Evolutionary conservation across 2,329 filamentous ascomycete genomes (phyloP), one percentile per base, ranked within the genome.

Genomic region (Aspergillus sp.): DNA sequence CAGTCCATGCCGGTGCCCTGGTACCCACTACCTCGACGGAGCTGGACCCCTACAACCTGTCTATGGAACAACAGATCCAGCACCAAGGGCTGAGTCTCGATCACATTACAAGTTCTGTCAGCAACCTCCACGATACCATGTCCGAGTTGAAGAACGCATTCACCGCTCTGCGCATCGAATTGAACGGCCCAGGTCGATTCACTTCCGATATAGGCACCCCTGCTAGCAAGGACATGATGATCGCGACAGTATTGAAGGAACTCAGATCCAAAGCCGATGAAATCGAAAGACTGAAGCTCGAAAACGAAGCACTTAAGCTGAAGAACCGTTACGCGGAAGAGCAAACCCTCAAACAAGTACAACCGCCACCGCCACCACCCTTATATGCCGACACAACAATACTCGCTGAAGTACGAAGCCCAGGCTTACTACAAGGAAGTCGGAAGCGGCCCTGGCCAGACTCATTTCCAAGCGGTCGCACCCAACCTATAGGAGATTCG

Each of bases 81-180:
- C 70, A 74, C 32, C 75, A 77, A 25, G 73, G 72, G 3, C 63
- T 72, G 47, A 77, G 69, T 58, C 71, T 77, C 30, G 72, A 75
- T 58, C 71, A 74, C 48, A 76, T 77, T 13, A 75, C 75, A 5
- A 76, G 62, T 53, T 76, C 75, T 3, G 75, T 77, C 39, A 73
- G 70, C 57, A 71, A 73, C 44, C 66, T 77, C 4, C 73, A 77
- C 38, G 75, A 77, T 59, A 76, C 74, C 10, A 77, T 77, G 75
- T 67, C 69, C 30, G 75, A 77, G 59, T 59, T 77, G 27, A 77
- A 77, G 60, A 64, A 73, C 49, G 72, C 74, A n/a, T 77, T 77
- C 49, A 76, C 70, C 4, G 65, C 74, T 2, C 67, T 77, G 50
- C 72, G 74, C 17, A 71, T 77, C 15, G 75, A 77, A 54, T 51